phyloP scores from a whole-genome alignment of 495 filamentous ascomycete species.

The Staphylotrichum longicolle region DNA sequence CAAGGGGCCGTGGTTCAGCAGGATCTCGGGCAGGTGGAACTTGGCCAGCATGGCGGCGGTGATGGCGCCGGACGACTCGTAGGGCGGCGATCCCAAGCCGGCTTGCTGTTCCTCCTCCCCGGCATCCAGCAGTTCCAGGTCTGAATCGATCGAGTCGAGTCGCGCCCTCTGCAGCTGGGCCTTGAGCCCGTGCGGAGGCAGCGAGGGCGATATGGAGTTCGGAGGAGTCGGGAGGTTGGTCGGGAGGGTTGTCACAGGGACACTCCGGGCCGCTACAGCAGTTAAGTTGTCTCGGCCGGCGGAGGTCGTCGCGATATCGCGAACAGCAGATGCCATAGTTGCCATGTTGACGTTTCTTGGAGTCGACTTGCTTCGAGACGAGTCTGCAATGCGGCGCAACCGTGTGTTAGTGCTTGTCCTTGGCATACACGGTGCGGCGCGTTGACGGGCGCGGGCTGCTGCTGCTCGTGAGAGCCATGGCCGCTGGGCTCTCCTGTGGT shows the following conservation, averaged over 20 bases:
- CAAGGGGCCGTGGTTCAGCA: slow-evolving; percentile 82
- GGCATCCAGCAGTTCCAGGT: slow-evolving; percentile 77
- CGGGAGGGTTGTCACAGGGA: slow-evolving; percentile 57
- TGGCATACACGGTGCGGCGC: slow-evolving; percentile 27
- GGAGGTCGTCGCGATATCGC: slow-evolving; percentile 67
- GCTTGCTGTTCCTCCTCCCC: slow-evolving; percentile 56
- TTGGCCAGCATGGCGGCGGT: slow-evolving; percentile 84
- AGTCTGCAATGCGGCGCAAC: slow-evolving; percentile 36
- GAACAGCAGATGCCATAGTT: slow-evolving; percentile 57
- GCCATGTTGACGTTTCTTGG: slow-evolving; percentile 53
- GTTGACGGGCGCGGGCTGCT: slow-evolving; percentile 11
- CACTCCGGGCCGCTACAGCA: slow-evolving; percentile 58
- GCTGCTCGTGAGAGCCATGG: slow-evolving; percentile 13
- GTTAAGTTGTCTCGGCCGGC: slow-evolving; percentile 61
- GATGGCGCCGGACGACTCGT: slow-evolving; percentile 78
- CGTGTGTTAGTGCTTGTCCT: slow-evolving; percentile 23
- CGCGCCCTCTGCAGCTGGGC: slow-evolving; percentile 57
- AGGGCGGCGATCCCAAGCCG: slow-evolving; percentile 47
- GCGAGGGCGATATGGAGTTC: slow-evolving; percentile 89
- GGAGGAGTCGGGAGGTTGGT: slow-evolving; percentile 86
- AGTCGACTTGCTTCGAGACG: slow-evolving; percentile 49
- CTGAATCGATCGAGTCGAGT: slow-evolving; percentile 75
- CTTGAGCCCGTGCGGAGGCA: slow-evolving; percentile 77
- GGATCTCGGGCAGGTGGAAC: slow-evolving; percentile 86
- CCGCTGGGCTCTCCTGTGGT: not conserved